Base-by-base conservation (phyloP, 2,329 filamentous ascomycete species). In the Dendryphion nanum region DNA sequence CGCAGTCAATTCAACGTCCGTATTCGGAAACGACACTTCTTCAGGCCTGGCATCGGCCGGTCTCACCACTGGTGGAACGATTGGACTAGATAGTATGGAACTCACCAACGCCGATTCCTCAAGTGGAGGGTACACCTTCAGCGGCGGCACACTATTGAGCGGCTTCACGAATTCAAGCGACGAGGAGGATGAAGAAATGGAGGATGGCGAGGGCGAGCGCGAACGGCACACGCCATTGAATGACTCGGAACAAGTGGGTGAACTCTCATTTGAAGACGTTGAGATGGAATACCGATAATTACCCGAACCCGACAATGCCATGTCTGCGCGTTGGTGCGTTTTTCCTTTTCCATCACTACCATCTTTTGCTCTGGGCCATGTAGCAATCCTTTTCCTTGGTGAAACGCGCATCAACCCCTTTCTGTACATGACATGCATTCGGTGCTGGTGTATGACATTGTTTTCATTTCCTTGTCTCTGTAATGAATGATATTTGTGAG, bases 81-180 rank as follows among this genome's bases (percentile, higher is more conserved):
- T 73, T 37, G 70, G 71, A 28, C 74, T 80, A 42, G 76, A 79
- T 52, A 75, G 70, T 47, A 81, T 89, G 58, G 87, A 90, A 47
- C 70, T 86, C 37, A 79, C 71, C 38, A 74, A 83, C 37, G 48
- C 55, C 48, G 81, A 82, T 52, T 77, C 76, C 41, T 82, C 81
- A 42, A 83, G 83, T 35, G 82, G 84, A 36, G 83, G 84, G 12
- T 91, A 90, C 63, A 81, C 82, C 29, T 80, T 87, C 53, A 83
- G 81, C 56, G 78, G 82, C 28, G 85, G 85, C 35, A 85, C 86
- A 19, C 72, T 95, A 43, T 79, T 93, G 18, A 91, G 87, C 59
- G 89, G 90, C 36, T 97, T 97, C 68, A 90, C 89, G 59, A 95
- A 89, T 68, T 93, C 87, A 33, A 95, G 89, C 57, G 89, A 95